Base-by-base conservation (phyloP, 106 monocot genomes). In the Platanthera guangdongensis region DNA sequence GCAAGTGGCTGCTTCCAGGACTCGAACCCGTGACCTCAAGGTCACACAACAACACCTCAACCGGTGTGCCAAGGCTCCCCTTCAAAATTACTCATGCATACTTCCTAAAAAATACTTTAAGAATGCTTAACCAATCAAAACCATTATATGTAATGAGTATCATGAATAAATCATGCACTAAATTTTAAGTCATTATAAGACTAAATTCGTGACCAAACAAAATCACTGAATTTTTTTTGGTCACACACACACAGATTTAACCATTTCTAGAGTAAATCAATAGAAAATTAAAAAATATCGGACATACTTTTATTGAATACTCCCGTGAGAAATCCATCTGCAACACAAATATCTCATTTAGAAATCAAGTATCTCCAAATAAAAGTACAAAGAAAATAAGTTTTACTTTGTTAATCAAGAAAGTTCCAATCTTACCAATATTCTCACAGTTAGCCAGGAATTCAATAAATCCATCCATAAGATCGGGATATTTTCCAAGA, bases 301-400 rank as follows among this genome's bases (percentile, higher is more conserved):
- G 60, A 88, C 92, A 60, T 89, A 92, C 92, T 86, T 84, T 89
- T 92, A 78, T 81, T 87, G 77, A 87, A 78, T 65, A 90, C 87
- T 12, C 87, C 90, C 2, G 87, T 80, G 50, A 90, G 85, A 84
- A 85, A 87, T 59, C 87, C 87, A 85, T 89, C 92, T 92, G 85
- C 85, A 82, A 9, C 51, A 51, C 9, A 51, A 80, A 78, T 51
- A 5, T 21, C 9, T 19, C 28, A 55, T 3, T 76, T 76, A 73
- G 77, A 74, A 69, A 63, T 15, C 47, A 55, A 69, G 51, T 19
- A 28, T n/a, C 21, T 60, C 47, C 13, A 73, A 77, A 57, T 55
- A 48, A 25, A 19, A 11, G 52, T 18, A 54, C 78, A 47, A 69
- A 52, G 7, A 69, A 78, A n/a, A 21, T 3, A 74, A 70, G 6